Conservation (phyloP, 768 basidiomycete genomes). For the Punctularia strigosozonata region DNA sequence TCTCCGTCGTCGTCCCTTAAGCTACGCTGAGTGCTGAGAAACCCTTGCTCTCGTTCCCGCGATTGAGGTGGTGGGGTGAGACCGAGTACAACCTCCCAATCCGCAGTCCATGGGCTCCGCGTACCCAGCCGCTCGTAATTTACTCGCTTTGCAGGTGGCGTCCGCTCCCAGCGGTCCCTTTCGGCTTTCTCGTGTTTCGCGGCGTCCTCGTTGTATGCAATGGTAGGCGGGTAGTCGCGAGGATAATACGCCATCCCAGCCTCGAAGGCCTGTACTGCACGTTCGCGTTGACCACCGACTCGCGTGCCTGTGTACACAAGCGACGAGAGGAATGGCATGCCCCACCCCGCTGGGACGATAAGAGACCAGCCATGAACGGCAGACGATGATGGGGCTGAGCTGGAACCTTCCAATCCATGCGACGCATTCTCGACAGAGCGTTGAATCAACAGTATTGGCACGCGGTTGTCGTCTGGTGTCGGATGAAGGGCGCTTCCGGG, state of each 20-base stretch:
- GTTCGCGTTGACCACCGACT: slow-evolving; percentile 77
- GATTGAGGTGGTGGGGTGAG: slow-evolving; percentile 12
- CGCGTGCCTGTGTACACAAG: slow-evolving; percentile 76
- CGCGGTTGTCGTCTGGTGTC: slow-evolving; percentile 63
- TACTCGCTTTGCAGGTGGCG: slow-evolving; percentile 79
- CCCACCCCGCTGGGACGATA: slow-evolving; percentile 80
- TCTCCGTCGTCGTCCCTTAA: slow-evolving; percentile 2
- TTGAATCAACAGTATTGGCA: slow-evolving; percentile 79
- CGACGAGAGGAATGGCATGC: slow-evolving; percentile 80
- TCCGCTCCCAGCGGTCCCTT: slow-evolving; percentile 55
- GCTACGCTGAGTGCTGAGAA: no score
- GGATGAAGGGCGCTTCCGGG: slow-evolving; percentile 69
- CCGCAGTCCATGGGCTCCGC: slow-evolving; percentile 60
- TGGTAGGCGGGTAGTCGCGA: slow-evolving; percentile 58
- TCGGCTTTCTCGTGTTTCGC: slow-evolving; percentile 40
- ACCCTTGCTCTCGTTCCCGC: no score
- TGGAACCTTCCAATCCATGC: slow-evolving; percentile 28
- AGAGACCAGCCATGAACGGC: slow-evolving; percentile 92
- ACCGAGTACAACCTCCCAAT: slow-evolving; percentile 69
- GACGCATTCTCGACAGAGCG: slow-evolving; percentile 44
- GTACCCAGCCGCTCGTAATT: slow-evolving; percentile 58
- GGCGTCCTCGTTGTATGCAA: slow-evolving; percentile 41
- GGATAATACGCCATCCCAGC: slow-evolving; percentile 69
- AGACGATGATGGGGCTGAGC: no score
- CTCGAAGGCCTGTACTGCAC: slow-evolving; percentile 73